A percentile compares a stretch with the other conserved stretches of the same genome.
Conservation (phyloP, 1,139 yeast genomes). For the Pichia sp. region DNA sequence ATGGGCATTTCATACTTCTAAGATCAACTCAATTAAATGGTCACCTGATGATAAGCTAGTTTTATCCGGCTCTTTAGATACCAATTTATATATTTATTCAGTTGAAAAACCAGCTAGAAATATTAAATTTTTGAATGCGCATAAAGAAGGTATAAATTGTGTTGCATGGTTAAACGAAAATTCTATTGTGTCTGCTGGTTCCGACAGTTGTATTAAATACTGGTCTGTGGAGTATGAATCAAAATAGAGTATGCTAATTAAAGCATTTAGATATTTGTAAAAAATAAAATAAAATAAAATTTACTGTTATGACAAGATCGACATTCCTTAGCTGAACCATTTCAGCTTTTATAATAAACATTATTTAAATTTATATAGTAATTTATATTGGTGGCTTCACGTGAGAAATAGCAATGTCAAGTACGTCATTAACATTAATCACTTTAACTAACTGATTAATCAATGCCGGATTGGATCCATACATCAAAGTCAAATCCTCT, state of each 20-base stretch:
- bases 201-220: constrained; percentile 72
- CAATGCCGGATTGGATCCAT: constrained; percentile 45
- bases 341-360: background rate
- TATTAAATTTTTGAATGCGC: constrained; percentile 70
- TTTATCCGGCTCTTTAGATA: constrained; percentile 78
- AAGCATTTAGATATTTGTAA: no score
- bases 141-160: constrained; percentile 77
- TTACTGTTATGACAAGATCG: no score
- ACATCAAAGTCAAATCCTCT: constrained; percentile 45
- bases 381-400: constrained; percentile 42
- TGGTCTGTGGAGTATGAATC: constrained; percentile 46
- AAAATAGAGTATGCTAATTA: no score
- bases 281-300: no score
- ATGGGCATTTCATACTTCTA: constrained; percentile 94
- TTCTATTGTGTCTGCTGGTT: constrained; percentile 62
- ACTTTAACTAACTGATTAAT: constrained; percentile 35
- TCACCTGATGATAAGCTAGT: constrained; percentile 63
- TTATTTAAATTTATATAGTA: background rate
- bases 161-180: constrained; percentile 56
- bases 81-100: constrained; percentile 73
- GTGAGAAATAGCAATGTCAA: constrained; percentile 42
- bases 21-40: constrained; percentile 76
- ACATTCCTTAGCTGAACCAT: no score
- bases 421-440: constrained; percentile 40
- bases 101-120: constrained; percentile 74